Conservation (phyloP, 2,329 filamentous ascomycete genomes). For the Proliferodiscus dingleyae region DNA sequence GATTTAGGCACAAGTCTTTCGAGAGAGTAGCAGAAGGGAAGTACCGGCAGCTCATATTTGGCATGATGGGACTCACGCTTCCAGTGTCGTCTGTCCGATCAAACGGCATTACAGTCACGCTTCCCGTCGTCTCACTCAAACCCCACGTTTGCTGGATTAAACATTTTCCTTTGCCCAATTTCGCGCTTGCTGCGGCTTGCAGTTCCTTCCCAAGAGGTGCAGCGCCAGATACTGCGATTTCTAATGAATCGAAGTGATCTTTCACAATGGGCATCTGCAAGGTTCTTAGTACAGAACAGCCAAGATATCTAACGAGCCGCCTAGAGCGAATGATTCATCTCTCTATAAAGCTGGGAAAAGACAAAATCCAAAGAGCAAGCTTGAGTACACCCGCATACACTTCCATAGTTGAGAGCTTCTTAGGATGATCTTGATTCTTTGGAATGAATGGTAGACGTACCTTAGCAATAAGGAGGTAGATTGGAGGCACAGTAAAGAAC, state of each 20-base stretch:
- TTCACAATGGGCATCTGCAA: slow-evolving; percentile 41
- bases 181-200: slow-evolving; percentile 45
- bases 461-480: slow-evolving; percentile 56
- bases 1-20: neutral
- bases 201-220: slow-evolving; percentile 52
- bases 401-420: no score
- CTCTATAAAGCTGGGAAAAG: no score
- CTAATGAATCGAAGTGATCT: slow-evolving; percentile 49
- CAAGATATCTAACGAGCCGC: no score
- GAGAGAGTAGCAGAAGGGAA: neutral
- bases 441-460: no score
- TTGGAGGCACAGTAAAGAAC: slow-evolving; percentile 57
- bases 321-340: no score
- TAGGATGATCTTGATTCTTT: no score
- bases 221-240: slow-evolving; percentile 46
- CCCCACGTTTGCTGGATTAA: slow-evolving; percentile 34
- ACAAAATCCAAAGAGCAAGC: no score
- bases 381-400: no score
- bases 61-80: slow-evolving; percentile 13
- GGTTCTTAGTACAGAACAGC: no score
- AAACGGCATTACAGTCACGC: neutral
- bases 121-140: slow-evolving; percentile 26
- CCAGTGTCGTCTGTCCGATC: slow-evolving; percentile 14
- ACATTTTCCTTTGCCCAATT: slow-evolving; percentile 54
- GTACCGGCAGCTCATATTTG: slow-evolving; percentile 10